These are phyloP conservation scores for Teratosphaeria epicoccoides DNA, from an alignment of 2,329 filamentous ascomycete genomes.

Conservation along the genomic window DNA sequence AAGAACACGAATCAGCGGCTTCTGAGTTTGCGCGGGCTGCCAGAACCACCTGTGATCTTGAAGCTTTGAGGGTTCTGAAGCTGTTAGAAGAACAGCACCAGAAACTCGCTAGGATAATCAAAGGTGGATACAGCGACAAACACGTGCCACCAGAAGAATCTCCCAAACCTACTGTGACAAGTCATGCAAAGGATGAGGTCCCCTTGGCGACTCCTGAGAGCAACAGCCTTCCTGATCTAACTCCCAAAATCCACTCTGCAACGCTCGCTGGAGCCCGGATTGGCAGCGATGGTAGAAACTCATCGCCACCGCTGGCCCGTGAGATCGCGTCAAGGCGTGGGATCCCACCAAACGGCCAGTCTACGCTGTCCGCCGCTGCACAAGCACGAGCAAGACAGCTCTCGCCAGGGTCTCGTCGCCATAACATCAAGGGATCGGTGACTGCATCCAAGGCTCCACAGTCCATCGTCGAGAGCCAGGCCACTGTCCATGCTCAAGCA, in stretches of 20 bases:
- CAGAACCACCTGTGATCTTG: conserved; percentile 53
- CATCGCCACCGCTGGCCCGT: conserved; percentile 27
- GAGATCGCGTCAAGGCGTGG: conserved; percentile 30
- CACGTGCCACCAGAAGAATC: conserved; percentile 18
- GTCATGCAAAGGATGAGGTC: background rate
- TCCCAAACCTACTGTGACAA: background rate
- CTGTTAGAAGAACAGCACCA: conserved; percentile 83
- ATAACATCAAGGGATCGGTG: conserved; percentile 4
- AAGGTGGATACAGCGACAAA: conserved; percentile 22
- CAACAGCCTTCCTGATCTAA: background rate
- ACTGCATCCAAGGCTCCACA: conserved; percentile 17
- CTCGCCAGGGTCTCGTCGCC: conserved; percentile 21
- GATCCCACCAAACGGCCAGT: conserved; percentile 20
- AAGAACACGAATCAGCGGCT: conserved; percentile 79
- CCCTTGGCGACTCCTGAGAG: background rate
- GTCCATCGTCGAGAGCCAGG: conserved; percentile 22
- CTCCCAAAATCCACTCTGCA: background rate
- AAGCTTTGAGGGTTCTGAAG: conserved; percentile 69
- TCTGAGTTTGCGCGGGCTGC: conserved; percentile 78
- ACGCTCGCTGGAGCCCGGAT: conserved; percentile 4
- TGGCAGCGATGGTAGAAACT: conserved; percentile 19
- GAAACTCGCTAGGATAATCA: conserved; percentile 70
- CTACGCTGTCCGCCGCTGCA: conserved; percentile 17
- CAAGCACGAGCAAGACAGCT: conserved; percentile 21
- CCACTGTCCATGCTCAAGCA: conserved; percentile 4